Base-by-base conservation (phyloP, 108 stramenopile species). In the Pseudonitzschia pungens region DNA sequence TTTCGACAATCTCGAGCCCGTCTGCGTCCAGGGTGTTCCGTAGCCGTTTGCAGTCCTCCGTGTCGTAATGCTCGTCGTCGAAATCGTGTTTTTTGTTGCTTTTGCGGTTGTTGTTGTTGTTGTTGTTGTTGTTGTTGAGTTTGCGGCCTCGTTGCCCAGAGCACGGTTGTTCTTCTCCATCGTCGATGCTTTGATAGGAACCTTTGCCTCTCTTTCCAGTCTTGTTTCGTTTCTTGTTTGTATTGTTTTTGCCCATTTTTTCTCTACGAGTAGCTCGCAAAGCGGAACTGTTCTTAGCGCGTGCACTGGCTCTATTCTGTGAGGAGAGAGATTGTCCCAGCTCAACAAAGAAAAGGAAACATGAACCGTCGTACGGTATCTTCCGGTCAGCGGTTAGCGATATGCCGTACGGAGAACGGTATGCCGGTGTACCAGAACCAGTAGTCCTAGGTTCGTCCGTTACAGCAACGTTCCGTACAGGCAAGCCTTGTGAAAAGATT, bases 1-100 rank as follows among this genome's bases (percentile, higher is more conserved):
- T 90, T 26, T 90, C 89, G n/a, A 72, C 70, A 27, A 94, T 86
- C 33, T 60, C 44, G 31, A 77, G 52, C 8, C 71, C 71, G 7
- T 70, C 77, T 41, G 31, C 20, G 16, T 44, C 64, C 31, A 70
- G 42, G 4, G 50, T 42, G 16, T 55, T 57, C 31, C 22, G n/a
- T 14, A 57, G 42, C 36, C 29, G 22, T 44, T 48, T 48, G 22
- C 21, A 24, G 12, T 67, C 21, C 22, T 67, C 44, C 21, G 40
- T 41, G n/a, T 67, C 65, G 28, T 29, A 28, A 41, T 40, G 9
- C 24, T 31, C 10, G 11, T 43, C 42, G 42, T 11, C 42, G 9
- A 6, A 9, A 5, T 53, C 18, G 26, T 60, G 31, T 8, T 66
- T 18, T 18, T 18, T 8, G n/a, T 67, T 44, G 5, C 43, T 67